Base-by-base conservation (phyloP, 1,284 basidiomycete genomes). In the Coniophora puteana region DNA sequence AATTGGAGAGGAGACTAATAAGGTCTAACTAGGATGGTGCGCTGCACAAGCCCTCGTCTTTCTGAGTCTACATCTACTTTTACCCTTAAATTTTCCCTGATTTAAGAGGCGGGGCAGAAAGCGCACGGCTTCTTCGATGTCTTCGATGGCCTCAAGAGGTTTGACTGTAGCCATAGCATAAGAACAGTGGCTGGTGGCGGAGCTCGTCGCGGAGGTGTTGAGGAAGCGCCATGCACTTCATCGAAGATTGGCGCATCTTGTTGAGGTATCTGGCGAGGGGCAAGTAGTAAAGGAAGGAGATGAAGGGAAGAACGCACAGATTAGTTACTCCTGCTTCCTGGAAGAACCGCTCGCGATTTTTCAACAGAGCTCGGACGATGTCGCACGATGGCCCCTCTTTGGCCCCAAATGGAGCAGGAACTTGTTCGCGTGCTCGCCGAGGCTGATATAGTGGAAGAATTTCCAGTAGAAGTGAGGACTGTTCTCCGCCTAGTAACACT, bases 401-500 rank as follows among this genome's bases (percentile, higher is more conserved):
- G 55, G 43, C 5, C 45, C 32, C 28, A 57, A 57, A 16, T 29
- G 38, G 5, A 45, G 47, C 6, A 57, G 29, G 42, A 57, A 57
- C 26, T 16, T 28, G 12, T 56, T 56, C n/a, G 52, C 58, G 3
- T 36, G 5, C 14, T 20, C 36, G 14, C 40, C 40, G 18, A 61
- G 58, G 22, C 51, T 17, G 8, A 57, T 48, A 13, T 48, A 59
- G 7, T 51, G 31, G 36, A 57, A 57, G 21, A 54, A 28, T 5
- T 14, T 8, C 7, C 27, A 31, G 40, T 56, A 40, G 11, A 41
- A 29, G 20, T 58, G 51, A 0, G 5, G 20, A n/a, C n/a, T n/a
- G n/a, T n/a, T n/a, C n/a, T n/a, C n/a, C n/a, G n/a, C n/a, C 16
- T 8, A 44, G 29, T 58, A 61, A 32, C 55, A 57, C 18, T 61